Conservation (phyloP, 164 flowering plant species). For the Chloranthus sessilifolius region DNA sequence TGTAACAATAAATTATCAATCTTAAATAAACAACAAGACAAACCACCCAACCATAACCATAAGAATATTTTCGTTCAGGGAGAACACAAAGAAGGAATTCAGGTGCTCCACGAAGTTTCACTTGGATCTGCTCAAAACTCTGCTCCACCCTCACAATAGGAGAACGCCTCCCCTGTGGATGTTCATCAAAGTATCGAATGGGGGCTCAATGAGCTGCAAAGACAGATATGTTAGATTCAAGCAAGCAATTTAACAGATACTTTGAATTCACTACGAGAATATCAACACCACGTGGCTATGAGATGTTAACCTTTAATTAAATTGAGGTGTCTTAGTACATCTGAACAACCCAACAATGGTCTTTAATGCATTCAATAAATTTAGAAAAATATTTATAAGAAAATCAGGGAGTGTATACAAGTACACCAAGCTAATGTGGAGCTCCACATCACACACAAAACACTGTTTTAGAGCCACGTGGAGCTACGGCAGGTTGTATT, state of each 20-base stretch:
- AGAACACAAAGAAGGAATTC: conserved; percentile 55
- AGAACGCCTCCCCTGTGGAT: conserved; percentile 29
- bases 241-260: neutral
- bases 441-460: too few species aligned
- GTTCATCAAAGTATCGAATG: conserved; percentile 52
- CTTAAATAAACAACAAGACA: neutral
- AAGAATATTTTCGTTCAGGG: conserved; percentile 55
- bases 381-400: too few species aligned
- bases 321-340: too few species aligned
- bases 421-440: too few species aligned
- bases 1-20: neutral
- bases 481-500: too few species aligned
- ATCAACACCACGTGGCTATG: neutral
- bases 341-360: too few species aligned
- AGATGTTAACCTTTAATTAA: too few species aligned
- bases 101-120: conserved; percentile 49
- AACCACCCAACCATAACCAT: conserved; percentile 45
- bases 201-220: conserved; percentile 31
- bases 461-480: too few species aligned
- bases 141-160: conserved; percentile 52
- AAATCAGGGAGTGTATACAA: too few species aligned
- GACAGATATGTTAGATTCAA: conserved; percentile 4
- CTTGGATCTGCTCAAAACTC: conserved; percentile 46
- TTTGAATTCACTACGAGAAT: neutral
- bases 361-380: too few species aligned